Evolutionary conservation across 2,329 filamentous ascomycete species (phyloP).

Genomic region (Xylogone sp.): DNA sequence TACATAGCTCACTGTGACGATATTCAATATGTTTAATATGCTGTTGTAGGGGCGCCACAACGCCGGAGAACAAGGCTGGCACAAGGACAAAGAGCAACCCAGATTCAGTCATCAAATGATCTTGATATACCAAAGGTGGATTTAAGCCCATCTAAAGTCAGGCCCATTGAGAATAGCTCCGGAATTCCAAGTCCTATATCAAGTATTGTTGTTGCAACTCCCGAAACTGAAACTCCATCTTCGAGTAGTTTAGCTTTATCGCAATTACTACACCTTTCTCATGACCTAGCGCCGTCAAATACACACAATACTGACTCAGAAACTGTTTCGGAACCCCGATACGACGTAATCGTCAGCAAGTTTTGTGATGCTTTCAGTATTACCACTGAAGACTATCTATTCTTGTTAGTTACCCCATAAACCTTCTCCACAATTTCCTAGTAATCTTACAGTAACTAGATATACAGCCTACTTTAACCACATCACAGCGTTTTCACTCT

Average conservation of each 20-base stretch:
- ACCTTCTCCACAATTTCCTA: background rate
- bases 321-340: background rate
- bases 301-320: background rate
- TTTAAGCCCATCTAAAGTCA: background rate
- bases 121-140: background rate
- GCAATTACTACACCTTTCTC: constrained; percentile 9
- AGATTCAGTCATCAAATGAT: background rate
- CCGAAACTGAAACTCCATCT: constrained; percentile 20
- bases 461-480: constrained; percentile 8
- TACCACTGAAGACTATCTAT: background rate
- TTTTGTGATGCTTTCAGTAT: background rate
- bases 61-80: background rate
- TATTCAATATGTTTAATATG: background rate
- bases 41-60: background rate
- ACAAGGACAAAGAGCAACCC: background rate
- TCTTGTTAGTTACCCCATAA: background rate
- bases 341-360: background rate
- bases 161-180: background rate
- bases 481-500: constrained; percentile 11
- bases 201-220: background rate
- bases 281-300: background rate
- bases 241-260: constrained; percentile 28
- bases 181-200: background rate
- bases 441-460: background rate
- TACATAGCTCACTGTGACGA: background rate